These are phyloP conservation scores for Asterophora parasitica DNA, from an alignment of 768 basidiomycete species.

Conservation along the genomic window DNA sequence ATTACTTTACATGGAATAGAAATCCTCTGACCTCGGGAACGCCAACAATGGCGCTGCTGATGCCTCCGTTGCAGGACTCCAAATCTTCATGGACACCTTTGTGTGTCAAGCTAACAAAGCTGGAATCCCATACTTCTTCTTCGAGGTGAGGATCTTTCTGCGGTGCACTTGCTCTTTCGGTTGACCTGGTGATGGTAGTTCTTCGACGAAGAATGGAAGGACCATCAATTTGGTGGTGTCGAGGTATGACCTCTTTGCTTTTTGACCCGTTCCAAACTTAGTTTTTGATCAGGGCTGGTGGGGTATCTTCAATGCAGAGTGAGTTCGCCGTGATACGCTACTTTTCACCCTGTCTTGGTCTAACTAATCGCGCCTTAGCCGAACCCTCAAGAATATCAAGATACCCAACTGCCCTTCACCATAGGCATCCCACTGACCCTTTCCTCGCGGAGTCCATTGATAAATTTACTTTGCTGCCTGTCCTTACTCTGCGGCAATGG, in stretches of 20 bases:
- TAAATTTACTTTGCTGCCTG: not conserved
- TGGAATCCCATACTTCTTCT: slow-evolving; percentile 81
- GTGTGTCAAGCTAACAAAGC: slow-evolving; percentile 85
- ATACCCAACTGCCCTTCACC: slow-evolving; percentile 52
- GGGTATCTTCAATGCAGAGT: slow-evolving; percentile 45
- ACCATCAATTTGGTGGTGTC: slow-evolving; percentile 69
- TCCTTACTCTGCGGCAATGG: not conserved
- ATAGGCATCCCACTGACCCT: slow-evolving; percentile 8
- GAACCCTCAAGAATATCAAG: slow-evolving; percentile 63
- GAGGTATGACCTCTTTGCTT: slow-evolving; percentile 28
- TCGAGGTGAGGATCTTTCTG: slow-evolving; percentile 48
- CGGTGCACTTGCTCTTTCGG: not conserved
- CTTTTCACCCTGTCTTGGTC: not conserved
- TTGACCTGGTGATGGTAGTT: slow-evolving; percentile 35
- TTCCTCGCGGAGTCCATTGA: not conserved
- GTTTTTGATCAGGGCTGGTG: slow-evolving; percentile 32
- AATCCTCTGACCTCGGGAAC: slow-evolving; percentile 50
- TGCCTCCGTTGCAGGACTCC: slow-evolving; percentile 59
- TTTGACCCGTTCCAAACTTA: not conserved
- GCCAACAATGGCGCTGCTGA: slow-evolving; percentile 62
- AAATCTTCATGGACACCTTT: slow-evolving; percentile 80
- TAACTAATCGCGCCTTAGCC: slow-evolving; percentile 33
- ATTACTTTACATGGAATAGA: slow-evolving; percentile 26
- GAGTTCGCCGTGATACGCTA: slow-evolving; percentile 14
- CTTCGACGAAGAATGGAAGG: slow-evolving; percentile 83